Evolutionary conservation across 2,329 filamentous ascomycete species (phyloP).

Genomic region (Talaromyces sp.): DNA sequence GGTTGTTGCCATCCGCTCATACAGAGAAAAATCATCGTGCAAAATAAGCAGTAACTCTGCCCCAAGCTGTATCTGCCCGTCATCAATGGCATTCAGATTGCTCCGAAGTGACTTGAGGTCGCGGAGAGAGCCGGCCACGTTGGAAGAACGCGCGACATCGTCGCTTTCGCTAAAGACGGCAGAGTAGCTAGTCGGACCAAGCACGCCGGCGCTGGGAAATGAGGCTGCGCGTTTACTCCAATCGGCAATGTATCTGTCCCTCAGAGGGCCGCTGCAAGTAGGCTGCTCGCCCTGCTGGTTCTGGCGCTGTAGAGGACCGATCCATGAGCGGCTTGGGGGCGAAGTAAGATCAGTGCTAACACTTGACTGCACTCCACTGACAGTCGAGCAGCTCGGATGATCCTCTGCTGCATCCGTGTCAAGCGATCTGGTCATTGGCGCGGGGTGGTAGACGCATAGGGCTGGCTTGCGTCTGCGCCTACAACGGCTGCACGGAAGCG

Average conservation of each 20-base stretch:
- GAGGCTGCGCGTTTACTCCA: conserved; percentile 4
- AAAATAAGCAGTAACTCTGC: conserved; percentile 16
- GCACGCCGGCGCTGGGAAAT: conserved; percentile 7
- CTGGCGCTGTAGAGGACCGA: background rate
- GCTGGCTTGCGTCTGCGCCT: conserved; percentile 6
- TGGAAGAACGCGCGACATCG: conserved; percentile 3
- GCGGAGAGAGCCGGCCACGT: background rate
- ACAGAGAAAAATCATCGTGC: conserved; percentile 16
- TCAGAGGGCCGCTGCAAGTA: background rate
- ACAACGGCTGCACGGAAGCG: conserved; percentile 20
- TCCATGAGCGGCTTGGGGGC: background rate
- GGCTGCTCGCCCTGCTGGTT: background rate
- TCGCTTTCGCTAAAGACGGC: conserved; percentile 14
- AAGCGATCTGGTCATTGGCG: conserved; percentile 5
- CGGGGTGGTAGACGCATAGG: conserved; percentile 9
- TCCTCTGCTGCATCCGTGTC: background rate
- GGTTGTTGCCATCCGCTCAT: conserved; percentile 12
- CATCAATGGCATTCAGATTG: conserved; percentile 9
- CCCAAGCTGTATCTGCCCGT: conserved; percentile 16
- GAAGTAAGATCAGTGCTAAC: background rate
- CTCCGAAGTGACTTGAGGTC: background rate
- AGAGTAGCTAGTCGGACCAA: conserved; percentile 16
- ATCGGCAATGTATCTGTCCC: conserved; percentile 5
- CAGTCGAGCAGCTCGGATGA: background rate
- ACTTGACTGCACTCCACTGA: background rate